Conservation (phyloP, 257 asterid species). For the Fraxinus cuspidata region DNA sequence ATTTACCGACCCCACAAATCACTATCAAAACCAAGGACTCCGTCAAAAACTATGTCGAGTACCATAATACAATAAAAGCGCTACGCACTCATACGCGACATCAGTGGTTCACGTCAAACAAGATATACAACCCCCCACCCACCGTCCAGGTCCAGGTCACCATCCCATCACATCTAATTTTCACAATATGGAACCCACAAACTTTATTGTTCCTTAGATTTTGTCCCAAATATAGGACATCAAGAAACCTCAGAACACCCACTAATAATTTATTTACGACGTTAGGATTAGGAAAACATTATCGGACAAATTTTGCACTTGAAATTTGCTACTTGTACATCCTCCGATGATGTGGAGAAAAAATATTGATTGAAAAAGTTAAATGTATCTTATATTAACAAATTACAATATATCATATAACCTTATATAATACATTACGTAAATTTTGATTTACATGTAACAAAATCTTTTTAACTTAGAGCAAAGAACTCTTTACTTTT, state of each 20-base stretch:
- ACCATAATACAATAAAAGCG: not conserved
- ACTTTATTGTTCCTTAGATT: not conserved
- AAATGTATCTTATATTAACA: too few relatives aligned
- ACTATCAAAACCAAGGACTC: not conserved
- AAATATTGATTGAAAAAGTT: too few relatives aligned
- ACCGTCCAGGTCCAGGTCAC: conserved; percentile 3
- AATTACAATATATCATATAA: too few relatives aligned
- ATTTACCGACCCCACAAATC: conserved; percentile 2
- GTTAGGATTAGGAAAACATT: not conserved
- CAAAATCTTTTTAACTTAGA: too few relatives aligned
- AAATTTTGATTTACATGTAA: too few relatives aligned
- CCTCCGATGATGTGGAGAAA: too few relatives aligned
- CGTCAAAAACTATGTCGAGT: not conserved
- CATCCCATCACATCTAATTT: not conserved
- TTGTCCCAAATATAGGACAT: not conserved
- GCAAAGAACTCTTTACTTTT: not conserved
- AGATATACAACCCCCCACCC: not conserved
- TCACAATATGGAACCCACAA: not conserved
- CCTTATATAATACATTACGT: too few relatives aligned
- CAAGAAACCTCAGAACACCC: not conserved
- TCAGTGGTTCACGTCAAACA: not conserved
- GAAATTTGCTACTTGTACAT: too few relatives aligned
- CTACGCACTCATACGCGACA: not conserved
- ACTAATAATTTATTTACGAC: not conserved
- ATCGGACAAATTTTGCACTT: not conserved